These are phyloP conservation scores for Podospora pseudocomata DNA, from an alignment of 495 filamentous ascomycete genomes.

Conservation along the genomic window DNA sequence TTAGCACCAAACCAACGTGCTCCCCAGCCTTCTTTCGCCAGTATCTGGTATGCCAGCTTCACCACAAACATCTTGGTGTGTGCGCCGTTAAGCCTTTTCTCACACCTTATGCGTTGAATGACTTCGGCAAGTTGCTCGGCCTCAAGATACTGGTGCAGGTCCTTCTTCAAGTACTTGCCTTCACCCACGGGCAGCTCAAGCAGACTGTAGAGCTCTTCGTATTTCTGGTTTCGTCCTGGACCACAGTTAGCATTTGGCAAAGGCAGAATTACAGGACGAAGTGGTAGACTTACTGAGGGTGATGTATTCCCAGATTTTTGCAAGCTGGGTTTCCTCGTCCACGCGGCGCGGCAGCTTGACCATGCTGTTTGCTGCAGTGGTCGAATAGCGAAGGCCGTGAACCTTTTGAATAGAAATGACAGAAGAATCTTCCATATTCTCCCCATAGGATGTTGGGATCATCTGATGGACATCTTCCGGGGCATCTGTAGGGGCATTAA, in stretches of 20 bases:
- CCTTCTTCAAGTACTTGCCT: conserved; percentile 16
- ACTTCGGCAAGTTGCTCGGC: neutral
- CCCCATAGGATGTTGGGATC: neutral
- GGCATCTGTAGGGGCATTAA: conserved; percentile 25
- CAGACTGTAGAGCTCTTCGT: conserved; percentile 12
- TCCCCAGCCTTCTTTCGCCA: conserved; percentile 17
- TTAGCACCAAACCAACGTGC: conserved; percentile 16
- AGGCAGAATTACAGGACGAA: neutral
- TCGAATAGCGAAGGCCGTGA: conserved; percentile 22
- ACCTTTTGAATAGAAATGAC: conserved; percentile 9
- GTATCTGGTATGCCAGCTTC: conserved; percentile 15
- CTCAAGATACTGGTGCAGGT: conserved; percentile 5
- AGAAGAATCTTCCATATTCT: neutral
- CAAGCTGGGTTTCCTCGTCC: conserved; percentile 11
- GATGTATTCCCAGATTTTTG: conserved; percentile 5
- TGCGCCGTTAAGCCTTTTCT: neutral
- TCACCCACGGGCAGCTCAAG: conserved; percentile 14
- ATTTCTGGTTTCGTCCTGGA: conserved; percentile 15
- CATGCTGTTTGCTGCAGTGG: neutral
- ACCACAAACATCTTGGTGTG: conserved; percentile 12
- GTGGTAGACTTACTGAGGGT: conserved; percentile 19
- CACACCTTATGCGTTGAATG: neutral
- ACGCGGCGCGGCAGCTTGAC: conserved; percentile 17
- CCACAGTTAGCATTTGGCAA: conserved; percentile 8
- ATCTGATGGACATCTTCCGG: conserved; percentile 11